Evolutionary conservation across 2,329 filamentous ascomycete species (phyloP), one percentile per base, ranked within the genome.

Genomic region (Botrytis byssoidea): DNA sequence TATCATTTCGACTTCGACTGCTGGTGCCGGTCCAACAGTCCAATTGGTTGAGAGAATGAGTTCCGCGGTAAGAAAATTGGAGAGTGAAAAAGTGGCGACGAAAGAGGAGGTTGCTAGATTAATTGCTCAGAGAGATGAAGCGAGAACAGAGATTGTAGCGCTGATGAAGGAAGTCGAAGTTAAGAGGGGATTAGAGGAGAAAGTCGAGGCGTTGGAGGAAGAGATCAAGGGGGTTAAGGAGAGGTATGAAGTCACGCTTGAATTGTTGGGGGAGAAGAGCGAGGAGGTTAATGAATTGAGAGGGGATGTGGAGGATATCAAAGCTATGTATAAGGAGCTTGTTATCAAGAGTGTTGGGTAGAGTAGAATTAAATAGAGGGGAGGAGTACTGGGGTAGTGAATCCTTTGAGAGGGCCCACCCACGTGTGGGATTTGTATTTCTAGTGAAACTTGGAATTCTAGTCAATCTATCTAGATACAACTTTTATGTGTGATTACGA

Each of bases 1-100:
- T 79, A 92, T 97, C 85, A 88, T 96, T 44, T 97, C 93, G 2
- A 93, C 93, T 10, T 97, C 94, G 0, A 98, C 95, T 0, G 92
- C 94, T 14, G 95, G 91, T 0, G 95, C 95, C 0, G 96, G 96
- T 0, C 96, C 96, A 0, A 95, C 92, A 0, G 95, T 99, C 1
- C 95, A 98, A 83, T 88, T 99, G 0, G 95, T 99, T 25, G 96
- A 98, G 83, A 90, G 95, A 71, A 97, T 99, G 93, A 97, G 93
- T 80, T 93, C 95, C 4, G 93, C 94, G 0, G 95, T 99, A 63
- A 92, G 96, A 16, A 90, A 95, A 9, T 86, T 99, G 0, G 96
- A 99, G 81, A 93, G 90, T 67, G 96, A 99, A 81, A 97, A 97
- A 81, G 93, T 96, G 1, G 92, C 92, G 1, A 91, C 91, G 22